These are phyloP conservation scores for Alectoria sarmentosa DNA, from an alignment of 495 filamentous ascomycete genomes.

Conservation along the genomic window DNA sequence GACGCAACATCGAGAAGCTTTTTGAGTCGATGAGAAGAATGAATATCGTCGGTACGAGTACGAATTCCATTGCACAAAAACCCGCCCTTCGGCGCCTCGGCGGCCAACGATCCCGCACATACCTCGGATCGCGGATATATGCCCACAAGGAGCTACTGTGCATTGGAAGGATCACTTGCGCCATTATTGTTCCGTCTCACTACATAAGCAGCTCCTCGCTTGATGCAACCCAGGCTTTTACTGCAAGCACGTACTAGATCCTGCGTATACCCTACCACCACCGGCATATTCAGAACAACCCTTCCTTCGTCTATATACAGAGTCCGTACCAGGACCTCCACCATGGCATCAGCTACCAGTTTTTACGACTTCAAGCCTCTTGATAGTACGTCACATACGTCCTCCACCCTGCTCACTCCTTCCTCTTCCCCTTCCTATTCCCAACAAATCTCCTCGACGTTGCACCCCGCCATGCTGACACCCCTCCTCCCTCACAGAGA, in stretches of 20 bases:
- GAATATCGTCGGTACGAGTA: too few species aligned
- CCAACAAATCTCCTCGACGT: too few species aligned
- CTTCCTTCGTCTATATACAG: background rate
- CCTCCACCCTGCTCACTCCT: background rate
- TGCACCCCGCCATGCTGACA: constrained; percentile 19
- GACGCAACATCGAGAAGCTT: too few species aligned
- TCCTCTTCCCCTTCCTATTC: constrained; percentile 9
- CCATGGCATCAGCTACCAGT: constrained; percentile 80
- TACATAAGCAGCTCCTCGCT: background rate
- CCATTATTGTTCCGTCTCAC: background rate
- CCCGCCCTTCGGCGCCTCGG: too few species aligned
- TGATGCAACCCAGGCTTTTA: constrained; percentile 3
- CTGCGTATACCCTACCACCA: background rate
- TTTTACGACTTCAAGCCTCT: constrained; percentile 90
- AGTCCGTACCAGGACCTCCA: constrained; percentile 21
- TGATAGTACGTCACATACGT: constrained; percentile 51
- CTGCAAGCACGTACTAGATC: background rate
- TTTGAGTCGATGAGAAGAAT: too few species aligned
- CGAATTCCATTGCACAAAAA: too few species aligned
- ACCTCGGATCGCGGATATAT: constrained; percentile 3
- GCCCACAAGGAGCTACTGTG: background rate
- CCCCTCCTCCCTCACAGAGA: constrained; percentile 47
- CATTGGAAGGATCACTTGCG: too few species aligned
- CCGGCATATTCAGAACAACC: background rate
- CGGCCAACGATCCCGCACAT: background rate